These are phyloP conservation scores for Fusarium pseudoanthophilum DNA, from an alignment of 2,329 filamentous ascomycete genomes.

Conservation along the genomic window DNA sequence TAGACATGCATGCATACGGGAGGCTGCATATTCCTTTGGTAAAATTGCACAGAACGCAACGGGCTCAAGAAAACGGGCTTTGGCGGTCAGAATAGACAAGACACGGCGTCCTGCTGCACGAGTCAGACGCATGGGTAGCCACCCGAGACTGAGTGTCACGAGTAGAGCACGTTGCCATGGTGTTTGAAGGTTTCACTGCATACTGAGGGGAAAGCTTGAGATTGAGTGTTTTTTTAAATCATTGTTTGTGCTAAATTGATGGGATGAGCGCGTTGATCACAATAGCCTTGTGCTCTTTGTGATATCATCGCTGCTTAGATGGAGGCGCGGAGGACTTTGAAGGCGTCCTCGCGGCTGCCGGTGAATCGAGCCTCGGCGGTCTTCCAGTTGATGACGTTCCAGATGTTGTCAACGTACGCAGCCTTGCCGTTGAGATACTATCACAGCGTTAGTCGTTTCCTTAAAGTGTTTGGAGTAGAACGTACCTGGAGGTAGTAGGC, in stretches of 20 bases:
- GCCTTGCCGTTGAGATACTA: conserved; percentile 82
- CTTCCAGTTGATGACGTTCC: conserved; percentile 83
- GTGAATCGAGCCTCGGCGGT: conserved; percentile 71
- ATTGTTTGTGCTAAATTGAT: neutral
- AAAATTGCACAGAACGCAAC: neutral
- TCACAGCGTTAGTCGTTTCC: conserved; percentile 9
- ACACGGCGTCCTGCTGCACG: conserved; percentile 24
- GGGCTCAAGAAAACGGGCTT: neutral
- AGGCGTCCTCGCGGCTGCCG: conserved; percentile 58
- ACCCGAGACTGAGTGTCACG: conserved; percentile 40
- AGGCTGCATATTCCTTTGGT: conserved; percentile 13
- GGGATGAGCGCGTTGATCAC: neutral
- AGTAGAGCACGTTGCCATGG: conserved; percentile 31
- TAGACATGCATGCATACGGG: conserved; percentile 25
- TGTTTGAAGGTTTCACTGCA: conserved; percentile 1
- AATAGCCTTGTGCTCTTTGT: neutral
- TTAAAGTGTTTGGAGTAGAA: neutral
- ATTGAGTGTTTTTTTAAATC: neutral
- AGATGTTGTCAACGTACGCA: conserved; percentile 79
- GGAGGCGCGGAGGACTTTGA: conserved; percentile 57
- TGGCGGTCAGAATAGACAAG: conserved; percentile 21
- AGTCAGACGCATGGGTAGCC: conserved; percentile 24
- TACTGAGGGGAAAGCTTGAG: neutral
- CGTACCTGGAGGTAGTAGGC: conserved; percentile 85
- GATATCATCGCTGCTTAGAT: conserved; percentile 43